Evolutionary conservation across 106 monocot genomes (phyloP).

Genomic region (Dendrobium officinale): DNA sequence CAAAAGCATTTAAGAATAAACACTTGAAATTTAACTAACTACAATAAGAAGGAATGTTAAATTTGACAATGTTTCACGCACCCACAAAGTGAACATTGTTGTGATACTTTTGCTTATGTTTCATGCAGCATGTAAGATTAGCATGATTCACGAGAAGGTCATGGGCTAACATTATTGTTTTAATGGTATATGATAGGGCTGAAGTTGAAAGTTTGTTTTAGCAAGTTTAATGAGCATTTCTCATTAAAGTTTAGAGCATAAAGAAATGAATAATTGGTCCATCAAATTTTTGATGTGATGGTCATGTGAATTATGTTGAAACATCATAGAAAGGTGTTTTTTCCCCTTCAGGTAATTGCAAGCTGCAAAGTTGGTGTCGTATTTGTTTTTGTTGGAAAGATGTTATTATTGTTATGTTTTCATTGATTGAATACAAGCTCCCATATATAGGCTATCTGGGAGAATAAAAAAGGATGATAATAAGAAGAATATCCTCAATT

Average conservation of each 20-base stretch:
- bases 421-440: neutral
- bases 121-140: neutral
- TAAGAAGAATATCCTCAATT: neutral
- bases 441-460: neutral
- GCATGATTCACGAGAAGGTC: neutral
- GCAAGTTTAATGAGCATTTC: neutral
- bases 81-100: neutral
- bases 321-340: neutral
- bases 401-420: neutral
- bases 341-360: neutral
- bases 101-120: neutral
- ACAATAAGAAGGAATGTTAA: neutral
- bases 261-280: neutral
- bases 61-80: neutral
- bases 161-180: neutral
- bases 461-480: neutral
- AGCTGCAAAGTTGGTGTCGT: neutral
- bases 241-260: neutral
- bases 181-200: neutral
- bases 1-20: neutral
- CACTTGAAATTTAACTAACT: neutral
- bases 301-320: neutral
- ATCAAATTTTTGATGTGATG: neutral
- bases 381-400: neutral
- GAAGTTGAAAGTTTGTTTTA: neutral